Base-by-base conservation (phyloP, 2,329 filamentous ascomycete species). In the Sarocladiaceae sp. region DNA sequence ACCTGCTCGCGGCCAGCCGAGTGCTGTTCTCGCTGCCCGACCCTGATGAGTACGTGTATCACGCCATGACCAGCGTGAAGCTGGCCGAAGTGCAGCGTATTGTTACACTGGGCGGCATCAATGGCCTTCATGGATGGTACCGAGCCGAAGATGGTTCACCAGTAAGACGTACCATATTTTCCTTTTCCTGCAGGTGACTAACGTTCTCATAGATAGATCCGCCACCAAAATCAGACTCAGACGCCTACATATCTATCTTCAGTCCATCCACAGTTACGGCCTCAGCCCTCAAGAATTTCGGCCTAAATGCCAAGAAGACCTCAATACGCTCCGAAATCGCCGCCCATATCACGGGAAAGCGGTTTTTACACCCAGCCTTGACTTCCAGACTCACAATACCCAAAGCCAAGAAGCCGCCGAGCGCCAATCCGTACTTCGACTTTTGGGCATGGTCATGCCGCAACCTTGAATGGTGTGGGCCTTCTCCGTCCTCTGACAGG, bases 191-290 rank as follows among this genome's bases (percentile, higher is more conserved):
- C 13, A 23, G 39, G 44, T 28, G 22, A 44, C 13, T 44, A 33
- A 39, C 52, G 44, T 25, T 50, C 55, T 59, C 10, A 18, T 57
- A 73, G 64, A 68, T 68, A 61, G 66, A 69, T 1, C 70, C 78
- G 6, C 83, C 83, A 6, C 71, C 78, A 1, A 67, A 67, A 40
- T 58, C 75, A 51, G 87, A 90, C 60, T 77, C 86, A 53, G 74
- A 78, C 39, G 80, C 86, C 17, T 90, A 91, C 71, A 77, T 81
- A 33, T 72, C 78, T 46, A 75, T 91, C 61, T 90, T 90, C 72
- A 72, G 72, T 28, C 76, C 86, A 1, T 69, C 75, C 1, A 83
- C 82, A 3, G 72, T 74, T 12, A 85, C 84, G 2, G 60, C 75
- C 4, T 82, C 84, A 53, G 79, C 85, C 11, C 74, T 90, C 13